Percentiles rank a stretch among this genome's conserved stretches.
Conservation (phyloP, 2,329 filamentous ascomycete species). For the Fusarium dimerum region DNA sequence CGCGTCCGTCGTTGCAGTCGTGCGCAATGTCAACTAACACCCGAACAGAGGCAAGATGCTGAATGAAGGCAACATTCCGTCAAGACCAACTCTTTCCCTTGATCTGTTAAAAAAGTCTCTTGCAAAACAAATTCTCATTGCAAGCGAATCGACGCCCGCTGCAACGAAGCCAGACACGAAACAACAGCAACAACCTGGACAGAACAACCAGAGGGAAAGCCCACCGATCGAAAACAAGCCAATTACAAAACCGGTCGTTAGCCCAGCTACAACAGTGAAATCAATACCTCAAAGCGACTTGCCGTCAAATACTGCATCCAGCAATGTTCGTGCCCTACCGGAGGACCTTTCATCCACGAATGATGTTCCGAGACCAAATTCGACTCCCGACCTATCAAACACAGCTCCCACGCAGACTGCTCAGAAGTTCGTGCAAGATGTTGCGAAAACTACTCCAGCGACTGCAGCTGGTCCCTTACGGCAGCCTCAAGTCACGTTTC, state of each 20-base stretch:
- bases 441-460: neutral
- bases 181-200: constrained; percentile 1
- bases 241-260: constrained; percentile 12
- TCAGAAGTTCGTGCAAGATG: constrained; percentile 2
- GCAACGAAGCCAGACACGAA: constrained; percentile 10
- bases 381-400: neutral
- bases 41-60: constrained; percentile 42
- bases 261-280: constrained; percentile 6
- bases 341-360: neutral
- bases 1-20: constrained; percentile 17
- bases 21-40: constrained; percentile 23
- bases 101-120: constrained; percentile 44
- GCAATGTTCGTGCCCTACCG: neutral
- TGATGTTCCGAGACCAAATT: neutral
- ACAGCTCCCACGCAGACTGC: constrained; percentile 6
- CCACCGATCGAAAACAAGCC: constrained; percentile 11
- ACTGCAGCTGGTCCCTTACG: constrained; percentile 6
- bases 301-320: constrained; percentile 7
- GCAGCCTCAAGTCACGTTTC: constrained; percentile 34
- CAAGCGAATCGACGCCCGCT: constrained; percentile 13
- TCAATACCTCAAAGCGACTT: constrained; percentile 9
- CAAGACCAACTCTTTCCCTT: constrained; percentile 46
- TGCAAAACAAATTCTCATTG: constrained; percentile 29
- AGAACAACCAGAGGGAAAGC: constrained; percentile 11
- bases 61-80: constrained; percentile 55